phyloP scores from a whole-genome alignment of 768 basidiomycete species.

The Psilocybe cyanescens region DNA sequence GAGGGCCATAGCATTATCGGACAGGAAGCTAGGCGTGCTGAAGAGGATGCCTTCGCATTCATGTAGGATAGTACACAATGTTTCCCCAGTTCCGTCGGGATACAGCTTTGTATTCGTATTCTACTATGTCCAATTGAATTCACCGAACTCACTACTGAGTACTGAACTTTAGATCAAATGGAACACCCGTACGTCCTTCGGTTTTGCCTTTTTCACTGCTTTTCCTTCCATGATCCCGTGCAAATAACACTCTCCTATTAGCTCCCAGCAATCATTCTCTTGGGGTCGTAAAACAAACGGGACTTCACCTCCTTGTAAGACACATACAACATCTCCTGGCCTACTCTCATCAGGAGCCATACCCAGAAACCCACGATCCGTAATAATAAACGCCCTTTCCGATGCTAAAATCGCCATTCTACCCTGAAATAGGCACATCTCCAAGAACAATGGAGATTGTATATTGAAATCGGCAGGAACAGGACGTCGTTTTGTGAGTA shows the following conservation, averaged over 20 bases:
- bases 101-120: too few species aligned
- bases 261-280: neutral
- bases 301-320: slow-evolving; percentile 10
- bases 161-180: neutral
- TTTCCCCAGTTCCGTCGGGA: too few species aligned
- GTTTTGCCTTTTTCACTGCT: neutral
- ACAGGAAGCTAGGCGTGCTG: slow-evolving; percentile 11
- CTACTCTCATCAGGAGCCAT: neutral
- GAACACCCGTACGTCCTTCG: neutral
- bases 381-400: slow-evolving; percentile 2
- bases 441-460: neutral
- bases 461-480: neutral
- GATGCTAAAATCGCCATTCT: neutral
- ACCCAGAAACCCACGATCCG: slow-evolving; percentile 3
- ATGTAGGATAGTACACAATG: neutral
- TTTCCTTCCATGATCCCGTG: slow-evolving; percentile 14
- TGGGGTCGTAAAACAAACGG: slow-evolving; percentile 9
- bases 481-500: neutral
- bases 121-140: too few species aligned
- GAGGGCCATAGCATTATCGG: slow-evolving; percentile 11
- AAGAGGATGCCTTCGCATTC: slow-evolving; percentile 5
- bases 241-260: slow-evolving; percentile 13
- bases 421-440: neutral
- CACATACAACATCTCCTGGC: slow-evolving; percentile 2
- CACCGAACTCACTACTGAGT: too few species aligned